Percentiles rank a stretch among this genome's conserved stretches.
These are phyloP conservation scores for Auriscalpium orientale DNA, from an alignment of 768 basidiomycete species.

Conservation along the genomic window DNA sequence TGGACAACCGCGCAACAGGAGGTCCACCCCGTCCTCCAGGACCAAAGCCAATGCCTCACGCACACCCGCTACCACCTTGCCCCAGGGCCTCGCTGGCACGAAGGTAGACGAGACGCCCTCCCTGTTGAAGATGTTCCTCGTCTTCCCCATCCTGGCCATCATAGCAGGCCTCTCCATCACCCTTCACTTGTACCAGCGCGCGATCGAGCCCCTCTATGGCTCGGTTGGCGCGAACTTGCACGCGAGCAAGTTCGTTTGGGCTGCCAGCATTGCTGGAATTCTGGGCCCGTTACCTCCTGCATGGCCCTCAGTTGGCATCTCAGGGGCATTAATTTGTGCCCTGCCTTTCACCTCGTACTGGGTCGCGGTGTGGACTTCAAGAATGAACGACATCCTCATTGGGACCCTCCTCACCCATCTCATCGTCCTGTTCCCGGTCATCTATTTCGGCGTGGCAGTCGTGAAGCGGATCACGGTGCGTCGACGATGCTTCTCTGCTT, in stretches of 20 bases:
- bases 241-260: conserved; percentile 34
- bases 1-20: conserved; percentile 8
- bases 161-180: conserved; percentile 41
- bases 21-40: neutral
- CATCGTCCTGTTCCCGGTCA: conserved; percentile 47
- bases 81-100: neutral
- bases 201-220: conserved; percentile 65
- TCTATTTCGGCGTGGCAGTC: conserved; percentile 42
- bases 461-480: conserved; percentile 36
- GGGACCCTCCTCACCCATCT: conserved; percentile 57
- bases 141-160: conserved; percentile 23
- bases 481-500: neutral
- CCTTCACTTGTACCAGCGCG: conserved; percentile 53
- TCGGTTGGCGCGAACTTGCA: conserved; percentile 44
- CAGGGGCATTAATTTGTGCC: conserved; percentile 33
- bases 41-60: neutral
- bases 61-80: neutral
- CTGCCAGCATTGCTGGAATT: conserved; percentile 24
- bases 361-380: conserved; percentile 51
- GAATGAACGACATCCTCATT: conserved; percentile 40
- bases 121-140: neutral
- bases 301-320: conserved; percentile 27
- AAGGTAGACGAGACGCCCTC: conserved; percentile 1
- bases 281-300: conserved; percentile 28
- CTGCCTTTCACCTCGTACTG: conserved; percentile 63